Base-by-base conservation (phyloP, 768 basidiomycete genomes). In the Lactifluus rugatus region DNA sequence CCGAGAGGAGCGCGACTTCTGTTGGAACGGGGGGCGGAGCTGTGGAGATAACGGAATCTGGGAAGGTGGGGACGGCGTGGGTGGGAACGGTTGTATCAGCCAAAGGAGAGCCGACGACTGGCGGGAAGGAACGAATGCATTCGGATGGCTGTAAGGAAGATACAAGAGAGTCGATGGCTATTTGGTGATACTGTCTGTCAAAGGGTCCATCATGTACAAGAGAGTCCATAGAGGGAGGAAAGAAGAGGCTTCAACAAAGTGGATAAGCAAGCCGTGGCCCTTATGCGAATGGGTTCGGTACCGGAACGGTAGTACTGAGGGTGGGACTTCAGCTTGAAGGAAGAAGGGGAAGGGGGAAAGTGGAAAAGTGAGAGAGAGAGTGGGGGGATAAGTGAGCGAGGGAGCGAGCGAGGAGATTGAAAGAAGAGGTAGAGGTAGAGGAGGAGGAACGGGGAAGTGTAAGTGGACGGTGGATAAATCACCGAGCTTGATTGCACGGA, bases 11-110 rank as follows among this genome's bases (percentile, higher is more conserved):
- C 52, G 61, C 36, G 56, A 47, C 58, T 62, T 68, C 54, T 57
- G 68, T 61, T 16, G 65, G 34, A 21, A 66, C 52, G 26, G 67
- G 14, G 19, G 65, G 50, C 16, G 64, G 34, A n/a, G 61, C 48
- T 11, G 65, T 45, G 14, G 63, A 44, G 41, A 64, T 68, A 5
- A 69, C 45, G 10, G 65, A 65, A 34, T 66, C 55, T 31, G 66
- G 31, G 52, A 66, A 70, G 41, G 67, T 46, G 5, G 64, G 39
- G 51, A 60, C 60, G 21, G 63, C 11, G 39, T 67, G 67, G n/a
- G 59, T 1, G 17, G 69, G 17, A 52, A 65, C 60, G 37, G 62
- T 31, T 2, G 64, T 34, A 56, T 71, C 68, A 21, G 61, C 34
- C 51, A 62, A 64, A 26, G 63, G 42, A 47, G 63, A 62, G 36